Conservation (phyloP, 2,329 filamentous ascomycete species). For the Mycosphaerella sp. region DNA sequence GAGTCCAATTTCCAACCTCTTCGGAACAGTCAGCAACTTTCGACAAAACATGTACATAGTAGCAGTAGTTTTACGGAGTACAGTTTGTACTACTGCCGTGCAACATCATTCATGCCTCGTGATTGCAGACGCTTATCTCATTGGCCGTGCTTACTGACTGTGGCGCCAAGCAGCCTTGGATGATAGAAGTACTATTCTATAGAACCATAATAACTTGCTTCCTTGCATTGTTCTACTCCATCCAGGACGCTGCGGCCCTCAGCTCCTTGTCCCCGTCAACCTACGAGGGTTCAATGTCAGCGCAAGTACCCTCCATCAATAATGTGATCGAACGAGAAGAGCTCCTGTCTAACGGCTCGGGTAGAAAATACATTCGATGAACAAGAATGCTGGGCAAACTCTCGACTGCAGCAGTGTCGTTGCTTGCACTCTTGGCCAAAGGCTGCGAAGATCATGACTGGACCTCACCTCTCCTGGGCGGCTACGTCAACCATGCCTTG, state of each 20-base stretch:
- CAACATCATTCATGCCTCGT: not conserved
- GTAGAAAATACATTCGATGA: too few relatives aligned
- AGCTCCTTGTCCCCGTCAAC: too few relatives aligned
- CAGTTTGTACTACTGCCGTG: too few relatives aligned
- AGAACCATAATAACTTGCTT: too few relatives aligned
- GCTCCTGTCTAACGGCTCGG: too few relatives aligned
- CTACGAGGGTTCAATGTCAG: too few relatives aligned
- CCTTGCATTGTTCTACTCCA: not conserved
- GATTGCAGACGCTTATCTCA: not conserved
- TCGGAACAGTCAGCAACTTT: not conserved
- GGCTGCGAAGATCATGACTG: conserved; percentile 23
- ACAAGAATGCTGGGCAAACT: conserved; percentile 11
- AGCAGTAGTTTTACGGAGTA: too few relatives aligned
- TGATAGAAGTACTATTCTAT: too few relatives aligned
- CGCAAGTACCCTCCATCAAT: too few relatives aligned
- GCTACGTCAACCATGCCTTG: conserved; percentile 16
- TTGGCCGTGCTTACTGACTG: conserved; percentile 1
- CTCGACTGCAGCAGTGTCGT: conserved; percentile 7
- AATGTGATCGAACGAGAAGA: too few relatives aligned
- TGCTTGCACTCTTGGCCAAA: conserved; percentile 9
- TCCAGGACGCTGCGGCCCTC: too few relatives aligned
- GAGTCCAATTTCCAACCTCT: conserved; percentile 1
- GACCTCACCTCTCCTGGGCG: conserved; percentile 18
- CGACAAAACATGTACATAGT: too few relatives aligned
- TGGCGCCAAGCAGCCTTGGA: not conserved